Evolutionary conservation across 1,284 basidiomycete genomes (phyloP), one percentile per base, ranked within the genome.

Genomic region (Malassezia arunalokei): DNA sequence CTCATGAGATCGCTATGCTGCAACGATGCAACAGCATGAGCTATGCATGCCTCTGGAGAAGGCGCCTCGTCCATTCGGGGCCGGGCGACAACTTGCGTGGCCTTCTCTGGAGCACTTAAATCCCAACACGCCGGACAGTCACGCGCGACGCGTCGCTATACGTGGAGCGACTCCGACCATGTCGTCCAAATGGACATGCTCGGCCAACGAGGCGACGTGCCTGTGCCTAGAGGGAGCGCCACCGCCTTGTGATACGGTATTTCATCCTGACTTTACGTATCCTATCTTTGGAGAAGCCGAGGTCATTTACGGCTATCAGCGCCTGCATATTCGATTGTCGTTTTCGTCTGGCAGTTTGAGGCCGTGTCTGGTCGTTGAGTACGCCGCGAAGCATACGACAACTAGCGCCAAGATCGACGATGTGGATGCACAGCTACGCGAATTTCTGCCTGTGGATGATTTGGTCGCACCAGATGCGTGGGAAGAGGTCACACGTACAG

Each of bases 281-380:
- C 66, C 66, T 9, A 68, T 68, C 73, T 96, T 85, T 71, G 92
- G 92, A 47, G 87, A 95, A 66, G 86, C 92, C 51, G 90, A 98
- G 77, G 91, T 84, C 75, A 85, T 98, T 62, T 98, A 92, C 73
- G 92, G 92, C 3, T 98, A 95, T 76, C 79, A 65, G 77, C 95
- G 49, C 32, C 56, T 70, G 8, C 39, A 51, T n/a, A 64, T 71
- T 42, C 68, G 84, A 85, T 78, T 95, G 43, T 80, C 82, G 59
- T 85, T 95, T 71, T 80, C 90, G 0, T 94, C 89, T 0, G 90
- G 88, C 3, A 88, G 85, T 8, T 78, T 98, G 44, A 77, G 77
- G 20, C 83, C 68, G 20, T 43, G 54, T 11, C 49, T 73, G 8
- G 45, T 56, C 27, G 56, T 73, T 40, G 43, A 55, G 28, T 71